Conservation (phyloP, 2,329 filamentous ascomycete species). For the Penicillium verrucosum region DNA sequence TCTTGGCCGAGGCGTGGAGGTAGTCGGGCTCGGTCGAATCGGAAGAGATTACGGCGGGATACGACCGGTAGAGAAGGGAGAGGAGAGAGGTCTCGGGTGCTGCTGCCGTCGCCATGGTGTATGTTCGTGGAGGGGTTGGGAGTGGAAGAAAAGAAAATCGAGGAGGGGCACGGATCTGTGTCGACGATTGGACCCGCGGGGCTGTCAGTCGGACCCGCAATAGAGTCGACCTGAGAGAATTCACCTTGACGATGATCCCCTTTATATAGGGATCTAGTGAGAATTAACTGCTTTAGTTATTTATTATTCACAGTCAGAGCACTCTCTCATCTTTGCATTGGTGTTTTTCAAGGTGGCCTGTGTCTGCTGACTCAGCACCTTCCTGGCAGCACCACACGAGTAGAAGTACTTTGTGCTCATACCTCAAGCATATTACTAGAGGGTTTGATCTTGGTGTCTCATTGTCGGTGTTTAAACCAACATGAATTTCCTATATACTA, state of each 20-base stretch:
- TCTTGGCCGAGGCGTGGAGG: constrained; percentile 53
- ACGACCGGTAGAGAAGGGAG: constrained; percentile 45
- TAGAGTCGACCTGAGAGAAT: constrained; percentile 18
- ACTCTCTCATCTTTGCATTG: background rate
- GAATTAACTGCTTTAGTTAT: background rate
- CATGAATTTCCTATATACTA: background rate
- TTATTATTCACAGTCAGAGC: background rate
- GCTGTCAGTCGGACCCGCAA: constrained; percentile 25
- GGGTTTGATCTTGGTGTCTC: background rate
- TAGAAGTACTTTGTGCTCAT: no score
- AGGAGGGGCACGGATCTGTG: constrained; percentile 31
- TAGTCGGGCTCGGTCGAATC: constrained; percentile 44
- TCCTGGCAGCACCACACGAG: no score
- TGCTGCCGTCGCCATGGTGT: constrained; percentile 32
- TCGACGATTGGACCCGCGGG: constrained; percentile 27
- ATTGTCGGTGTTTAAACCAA: background rate
- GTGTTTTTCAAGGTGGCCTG: background rate
- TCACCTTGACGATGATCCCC: constrained; percentile 20
- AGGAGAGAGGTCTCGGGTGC: constrained; percentile 44
- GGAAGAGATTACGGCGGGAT: constrained; percentile 40
- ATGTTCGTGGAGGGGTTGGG: constrained; percentile 23
- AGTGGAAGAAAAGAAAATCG: constrained; percentile 26
- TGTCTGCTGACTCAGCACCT: constrained; percentile 5
- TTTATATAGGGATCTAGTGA: constrained; percentile 5
- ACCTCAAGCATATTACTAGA: background rate